Conservation (phyloP, 148 eudicot genomes). For the Rhododendron molle region DNA sequence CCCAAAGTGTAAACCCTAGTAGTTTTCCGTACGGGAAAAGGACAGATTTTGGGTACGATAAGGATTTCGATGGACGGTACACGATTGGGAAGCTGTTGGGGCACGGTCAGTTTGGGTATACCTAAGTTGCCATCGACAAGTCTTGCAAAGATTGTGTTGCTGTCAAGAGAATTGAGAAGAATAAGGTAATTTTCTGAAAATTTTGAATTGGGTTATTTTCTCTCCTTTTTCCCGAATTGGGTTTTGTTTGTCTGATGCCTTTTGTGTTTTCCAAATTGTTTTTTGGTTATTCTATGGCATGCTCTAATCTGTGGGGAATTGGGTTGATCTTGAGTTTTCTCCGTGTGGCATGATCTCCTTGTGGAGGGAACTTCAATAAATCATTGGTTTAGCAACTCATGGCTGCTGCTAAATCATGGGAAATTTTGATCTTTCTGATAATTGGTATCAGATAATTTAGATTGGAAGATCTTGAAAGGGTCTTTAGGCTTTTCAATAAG, state of each 20-base stretch:
- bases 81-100: conserved; percentile 85
- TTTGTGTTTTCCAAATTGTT: not conserved
- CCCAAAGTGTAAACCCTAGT: no score
- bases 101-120: conserved; percentile 97
- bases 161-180: conserved; percentile 90
- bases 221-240: not conserved
- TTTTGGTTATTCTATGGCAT: not conserved
- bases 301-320: no score
- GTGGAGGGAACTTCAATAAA: no score
- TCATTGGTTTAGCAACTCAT: not conserved
- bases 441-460: not conserved
- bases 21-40: conserved; percentile 73
- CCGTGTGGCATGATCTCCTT: no score
- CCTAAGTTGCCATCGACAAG: conserved; percentile 79
- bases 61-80: conserved; percentile 63
- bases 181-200: conserved; percentile 40
- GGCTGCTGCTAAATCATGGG: not conserved
- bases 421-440: not conserved
- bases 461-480: not conserved
- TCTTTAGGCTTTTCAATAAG: not conserved
- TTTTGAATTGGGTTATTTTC: not conserved
- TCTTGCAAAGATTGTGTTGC: conserved; percentile 84
- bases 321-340: not conserved
- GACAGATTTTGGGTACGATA: conserved; percentile 88
- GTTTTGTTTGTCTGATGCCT: not conserved